phyloP scores from a whole-genome alignment of 306 rosid species.

The Acacia crassicarpa region DNA sequence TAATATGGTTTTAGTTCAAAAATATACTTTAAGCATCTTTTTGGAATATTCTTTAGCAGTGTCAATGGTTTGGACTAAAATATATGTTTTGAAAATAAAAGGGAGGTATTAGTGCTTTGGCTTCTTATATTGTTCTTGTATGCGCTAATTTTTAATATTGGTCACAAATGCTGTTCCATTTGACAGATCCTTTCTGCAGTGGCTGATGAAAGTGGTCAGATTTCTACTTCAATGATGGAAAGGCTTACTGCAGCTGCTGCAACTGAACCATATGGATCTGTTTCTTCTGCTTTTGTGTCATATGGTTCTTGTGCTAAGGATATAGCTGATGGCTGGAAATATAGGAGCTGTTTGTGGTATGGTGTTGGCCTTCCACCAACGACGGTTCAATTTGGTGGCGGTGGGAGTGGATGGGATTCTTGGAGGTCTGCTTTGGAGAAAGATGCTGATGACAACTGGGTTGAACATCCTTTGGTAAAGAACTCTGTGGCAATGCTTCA shows the following conservation, averaged over 20 bases:
- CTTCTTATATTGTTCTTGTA: slow-evolving; percentile 18
- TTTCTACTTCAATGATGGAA: slow-evolving; percentile 77
- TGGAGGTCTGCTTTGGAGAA: slow-evolving; percentile 85
- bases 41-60: no score
- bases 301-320: slow-evolving; percentile 87
- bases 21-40: no score
- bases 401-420: slow-evolving; percentile 86
- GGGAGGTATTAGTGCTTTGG: background rate
- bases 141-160: slow-evolving; percentile 18
- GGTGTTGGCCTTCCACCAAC: slow-evolving; percentile 89
- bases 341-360: slow-evolving; percentile 92
- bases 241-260: slow-evolving; percentile 96
- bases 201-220: slow-evolving; percentile 91
- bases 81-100: slow-evolving; percentile 1
- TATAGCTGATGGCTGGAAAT: slow-evolving; percentile 93
- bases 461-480: slow-evolving; percentile 87
- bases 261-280: slow-evolving; percentile 89
- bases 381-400: slow-evolving; percentile 70
- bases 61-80: background rate
- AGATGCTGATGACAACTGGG: slow-evolving; percentile 80
- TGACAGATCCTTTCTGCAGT: slow-evolving; percentile 82
- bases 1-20: no score
- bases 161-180: slow-evolving; percentile 23
- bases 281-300: slow-evolving; percentile 91
- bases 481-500: slow-evolving; percentile 96